Evolutionary conservation across 169 alveolate genomes (phyloP), one percentile per base, ranked within the genome.

Genomic region (Eimeria praecox): DNA sequence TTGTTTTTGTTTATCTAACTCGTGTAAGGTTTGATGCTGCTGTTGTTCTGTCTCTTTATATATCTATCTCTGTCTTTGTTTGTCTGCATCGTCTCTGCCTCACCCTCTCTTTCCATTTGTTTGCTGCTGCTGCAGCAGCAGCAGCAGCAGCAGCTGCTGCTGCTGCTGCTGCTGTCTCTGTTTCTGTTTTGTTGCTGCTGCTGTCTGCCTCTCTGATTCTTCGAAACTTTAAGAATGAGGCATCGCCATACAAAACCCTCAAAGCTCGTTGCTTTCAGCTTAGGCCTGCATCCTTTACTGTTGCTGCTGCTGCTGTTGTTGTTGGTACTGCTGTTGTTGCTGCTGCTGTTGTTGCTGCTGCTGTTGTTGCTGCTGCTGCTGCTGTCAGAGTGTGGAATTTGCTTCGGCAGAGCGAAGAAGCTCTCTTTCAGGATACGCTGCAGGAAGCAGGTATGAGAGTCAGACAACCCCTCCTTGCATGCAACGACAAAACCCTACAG

Each of bases 281-380:
- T n/a, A 30, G 42, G 30, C 80, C 9, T 18, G 4, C 30, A 2
- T 24, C 24, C 30, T 52, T 12, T 14, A 6, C 52, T 71, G 52
- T 24, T 71, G 52, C 52, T 71, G 52, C 52, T 71, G 52, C 52
- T 71, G 12, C n/a, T 71, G 38, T 66, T 78, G 88, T 40, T 78
- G 46, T 66, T 35, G 64, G 12, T 78, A 66, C 88, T 78, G 56
- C 88, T 78, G 66, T 66, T 78, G 88, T 40, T 78, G 56, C 66
- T 40, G 88, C 62, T 78, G 52, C 64, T 46, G 46, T 20, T 78
- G n/a, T 59, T 77, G 80, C 44, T 69, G 80, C 64, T 46, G 69
- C 90, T 46, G 89, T 64, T 42, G 56, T 64, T 38, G 89, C 89
- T 78, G 27, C 90, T 77, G 80, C 44, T 69, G 80, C 64, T 46